Evolutionary conservation across 306 rosid species (phyloP), one percentile per base, ranked within the genome.

Genomic region (Oxytropis ochrocephala): DNA sequence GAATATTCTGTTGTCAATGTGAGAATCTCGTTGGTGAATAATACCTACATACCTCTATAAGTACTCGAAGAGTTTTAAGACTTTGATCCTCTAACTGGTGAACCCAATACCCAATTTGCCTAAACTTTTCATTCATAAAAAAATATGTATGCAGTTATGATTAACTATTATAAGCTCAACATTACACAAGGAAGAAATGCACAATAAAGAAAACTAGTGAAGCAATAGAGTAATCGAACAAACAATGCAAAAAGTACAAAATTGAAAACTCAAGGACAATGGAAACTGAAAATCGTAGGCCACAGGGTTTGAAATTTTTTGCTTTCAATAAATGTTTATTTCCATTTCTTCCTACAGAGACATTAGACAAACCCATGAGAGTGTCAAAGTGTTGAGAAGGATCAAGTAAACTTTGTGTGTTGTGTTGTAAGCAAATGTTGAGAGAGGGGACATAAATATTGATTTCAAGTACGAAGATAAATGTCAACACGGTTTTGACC

Each of bases 241-340:
- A 38, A 24, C 21, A 38, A 47, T 56, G 70, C 12, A 10, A 56
- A 64, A 12, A 21, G 43, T 55, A 49, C 10, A 68, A 73, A 52
- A 41, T 59, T 42, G 49, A 62, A 57, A 53, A 62, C 2, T 1
- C 49, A 68, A 79, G 68, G 79, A 67, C 72, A 17, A 55, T 53
- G 63, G 16, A 35, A 74, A 47, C 14, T 61, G 32, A 6, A 56
- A 62, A 54, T 69, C 66, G 50, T 33, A 47, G 73, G 70, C 29
- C 68, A 74, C 43, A 53, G 30, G 80, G 18, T 69, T 62, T 74
- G 79, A 69, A 54, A 43, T 11, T 24, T 50, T 62, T 21, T 43
- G 14, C 13, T 79, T 43, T 65, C 54, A 78, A 61, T 79, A 67
- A 79, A 73, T 79, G 83, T 52, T 61, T 2, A 33, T 74, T 69